Evolutionary conservation across 176 grass and related monocot species (phyloP), one percentile per base, ranked within the genome.

Genomic region (Aegilops umbellulata): DNA sequence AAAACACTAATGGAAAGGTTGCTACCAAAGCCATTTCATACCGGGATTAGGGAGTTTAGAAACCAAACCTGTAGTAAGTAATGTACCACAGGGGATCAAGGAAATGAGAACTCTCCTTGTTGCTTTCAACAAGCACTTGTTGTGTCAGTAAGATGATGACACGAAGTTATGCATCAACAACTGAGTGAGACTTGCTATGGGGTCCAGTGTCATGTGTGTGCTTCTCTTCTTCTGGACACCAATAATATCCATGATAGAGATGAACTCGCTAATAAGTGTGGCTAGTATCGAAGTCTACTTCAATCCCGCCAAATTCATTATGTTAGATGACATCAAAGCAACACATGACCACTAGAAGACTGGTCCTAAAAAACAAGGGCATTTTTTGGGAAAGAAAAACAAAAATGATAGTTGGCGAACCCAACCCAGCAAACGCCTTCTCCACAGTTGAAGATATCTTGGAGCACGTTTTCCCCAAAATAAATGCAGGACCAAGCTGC

Each of bases 251-350:
- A 85, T 41, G 80, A 39, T 65, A 31, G 42, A 81, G 81, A 84
- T 74, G 23, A 89, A 80, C 35, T 85, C 29, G 80, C 14, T n/a
- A 35, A 41, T 25, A 83, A 44, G 67, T 83, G 39, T 25, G 31
- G 23, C 76, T 80, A 81, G 67, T 76, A 74, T 79, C 60, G 42
- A 75, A 69, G 80, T 86, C 69, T 17, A 20, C 62, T 74, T 82
- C 79, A 85, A 86, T 78, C 79, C 44, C 77, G 65, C 86, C 82
- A 39, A 91, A 76, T 74, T 74, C 23, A 86, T 73, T 76, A 86
- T 80, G 38, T 74, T 73, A 87, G 44, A 86, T 69, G 55, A 32
- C 68, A 91, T 83, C 83, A 80, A 74, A 86, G 58, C 74, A 88
- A 55, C 65, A 69, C 6, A 80, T 65, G 89, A 76, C 80, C 69